phyloP scores from a whole-genome alignment of 1,284 basidiomycete species.

The Sporisorium graminicola region DNA sequence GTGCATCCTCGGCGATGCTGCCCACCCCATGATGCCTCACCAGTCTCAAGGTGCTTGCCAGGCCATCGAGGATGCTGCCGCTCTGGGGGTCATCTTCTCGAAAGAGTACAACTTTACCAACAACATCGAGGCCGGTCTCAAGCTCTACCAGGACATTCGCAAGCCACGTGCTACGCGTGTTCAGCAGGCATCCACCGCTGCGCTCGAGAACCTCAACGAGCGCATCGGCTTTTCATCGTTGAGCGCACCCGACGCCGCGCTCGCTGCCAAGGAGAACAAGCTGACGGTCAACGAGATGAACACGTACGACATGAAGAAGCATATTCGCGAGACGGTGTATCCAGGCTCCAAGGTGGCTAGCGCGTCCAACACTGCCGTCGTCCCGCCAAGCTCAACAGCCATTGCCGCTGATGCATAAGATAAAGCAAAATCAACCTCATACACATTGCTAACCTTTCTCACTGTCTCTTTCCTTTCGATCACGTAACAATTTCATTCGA shows the following conservation, averaged over 20 bases:
- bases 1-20: slow-evolving; percentile 67
- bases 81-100: slow-evolving; percentile 45
- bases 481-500: neutral
- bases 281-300: slow-evolving; percentile 65
- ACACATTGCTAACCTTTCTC: neutral
- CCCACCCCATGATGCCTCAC: slow-evolving; percentile 53
- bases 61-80: slow-evolving; percentile 50
- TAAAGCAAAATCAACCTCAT: too few species aligned
- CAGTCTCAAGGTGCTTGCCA: slow-evolving; percentile 53
- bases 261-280: slow-evolving; percentile 69
- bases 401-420: slow-evolving; percentile 37
- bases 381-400: slow-evolving; percentile 15
- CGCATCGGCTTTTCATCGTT: slow-evolving; percentile 70
- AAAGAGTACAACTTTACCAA: slow-evolving; percentile 60
- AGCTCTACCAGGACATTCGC: slow-evolving; percentile 70
- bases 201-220: slow-evolving; percentile 71
- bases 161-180: slow-evolving; percentile 71
- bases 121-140: slow-evolving; percentile 63
- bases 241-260: slow-evolving; percentile 68
- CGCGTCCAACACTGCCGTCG: neutral
- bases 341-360: slow-evolving; percentile 6
- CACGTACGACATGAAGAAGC: slow-evolving; percentile 54
- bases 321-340: slow-evolving; percentile 37
- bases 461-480: neutral
- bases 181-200: slow-evolving; percentile 66